Base-by-base conservation (phyloP, 805 yeast species). In the Torulaspora gathmanii region DNA sequence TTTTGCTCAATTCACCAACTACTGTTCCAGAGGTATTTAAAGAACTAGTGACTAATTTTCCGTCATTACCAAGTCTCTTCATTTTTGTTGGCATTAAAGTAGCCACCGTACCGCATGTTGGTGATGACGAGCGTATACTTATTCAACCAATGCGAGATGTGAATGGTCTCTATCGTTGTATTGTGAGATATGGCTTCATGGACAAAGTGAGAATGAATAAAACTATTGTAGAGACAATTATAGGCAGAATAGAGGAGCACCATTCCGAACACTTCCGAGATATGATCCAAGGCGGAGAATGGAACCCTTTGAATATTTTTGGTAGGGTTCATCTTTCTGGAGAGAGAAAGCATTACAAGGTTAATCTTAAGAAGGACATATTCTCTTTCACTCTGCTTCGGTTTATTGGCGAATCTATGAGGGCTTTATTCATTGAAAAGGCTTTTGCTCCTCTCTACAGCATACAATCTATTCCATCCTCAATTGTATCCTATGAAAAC, bases 101-200 rank as follows among this genome's bases (percentile, higher is more conserved):
- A 4, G 58, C 71, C 17, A 64, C 76, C 5, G 60, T 64, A 26
- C 82, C 82, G 2, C 60, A 53, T 37, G 67, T 75, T 5, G 60
- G 64, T 0, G 52, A 44, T 1, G 70, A 66, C n/a, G 75, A 73
- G 29, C 60, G 73, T 16, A 55, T 74, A 3, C 50, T 70, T 16
- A 47, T 76, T 22, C 72, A 68, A 3, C 53, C 70, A 20, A 69
- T 72, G 46, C 67, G 65, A 30, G 47, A 57, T 7, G 53, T 72
- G 20, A 67, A 70, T 1, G 78, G 79, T 1, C 73, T 75, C 52
- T 73, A 72, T 61, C 62, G 75, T 46, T 75, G 79, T 47, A 63
- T 75, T 12, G 51, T 76, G 5, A 63, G 77, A 20, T 75, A 69
- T 46, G 82, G 82, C 3, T 77, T 75, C 56, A 72, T 72, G 75